phyloP scores from a whole-genome alignment of 2,329 filamentous ascomycete species.

The Teratosphaeria viscida region DNA sequence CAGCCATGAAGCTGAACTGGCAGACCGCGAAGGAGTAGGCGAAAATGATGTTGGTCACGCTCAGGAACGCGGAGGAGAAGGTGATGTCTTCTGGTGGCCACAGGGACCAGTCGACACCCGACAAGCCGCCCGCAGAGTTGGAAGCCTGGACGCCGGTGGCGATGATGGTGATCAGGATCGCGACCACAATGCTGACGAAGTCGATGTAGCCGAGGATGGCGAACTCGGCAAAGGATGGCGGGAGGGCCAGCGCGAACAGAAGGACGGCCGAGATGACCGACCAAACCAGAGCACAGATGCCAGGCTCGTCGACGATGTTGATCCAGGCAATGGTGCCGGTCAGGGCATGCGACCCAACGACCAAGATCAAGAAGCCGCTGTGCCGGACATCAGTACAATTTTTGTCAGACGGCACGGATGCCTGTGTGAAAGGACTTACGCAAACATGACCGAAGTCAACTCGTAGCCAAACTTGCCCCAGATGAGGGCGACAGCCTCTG shows the following conservation, averaged over 20 bases:
- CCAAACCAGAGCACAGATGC: slow-evolving; percentile 33
- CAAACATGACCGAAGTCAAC: slow-evolving; percentile 33
- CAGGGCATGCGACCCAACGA: slow-evolving; percentile 35
- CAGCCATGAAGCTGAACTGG: slow-evolving; percentile 58
- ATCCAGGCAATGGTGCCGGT: slow-evolving; percentile 38
- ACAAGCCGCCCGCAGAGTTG: slow-evolving; percentile 19
- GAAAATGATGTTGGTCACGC: slow-evolving; percentile 61
- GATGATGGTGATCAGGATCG: slow-evolving; percentile 27
- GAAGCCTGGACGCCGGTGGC: slow-evolving; percentile 23
- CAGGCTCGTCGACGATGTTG: slow-evolving; percentile 28
- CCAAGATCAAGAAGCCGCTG: slow-evolving; percentile 28
- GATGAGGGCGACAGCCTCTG: slow-evolving; percentile 34
- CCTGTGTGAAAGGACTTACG: not conserved
- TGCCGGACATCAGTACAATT: slow-evolving; percentile 9
- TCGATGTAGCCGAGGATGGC: slow-evolving; percentile 28
- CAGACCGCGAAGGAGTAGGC: slow-evolving; percentile 47
- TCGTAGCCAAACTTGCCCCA: slow-evolving; percentile 34
- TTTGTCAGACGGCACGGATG: not conserved
- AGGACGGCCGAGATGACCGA: slow-evolving; percentile 33
- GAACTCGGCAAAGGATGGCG: slow-evolving; percentile 27
- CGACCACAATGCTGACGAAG: slow-evolving; percentile 26
- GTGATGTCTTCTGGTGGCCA: slow-evolving; percentile 26
- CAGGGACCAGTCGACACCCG: slow-evolving; percentile 23
- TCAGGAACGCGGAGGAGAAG: slow-evolving; percentile 50
- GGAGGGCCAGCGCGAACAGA: slow-evolving; percentile 25